phyloP scores from a whole-genome alignment of 352 stramenopile genomes.

The Phytophthora sp. region DNA sequence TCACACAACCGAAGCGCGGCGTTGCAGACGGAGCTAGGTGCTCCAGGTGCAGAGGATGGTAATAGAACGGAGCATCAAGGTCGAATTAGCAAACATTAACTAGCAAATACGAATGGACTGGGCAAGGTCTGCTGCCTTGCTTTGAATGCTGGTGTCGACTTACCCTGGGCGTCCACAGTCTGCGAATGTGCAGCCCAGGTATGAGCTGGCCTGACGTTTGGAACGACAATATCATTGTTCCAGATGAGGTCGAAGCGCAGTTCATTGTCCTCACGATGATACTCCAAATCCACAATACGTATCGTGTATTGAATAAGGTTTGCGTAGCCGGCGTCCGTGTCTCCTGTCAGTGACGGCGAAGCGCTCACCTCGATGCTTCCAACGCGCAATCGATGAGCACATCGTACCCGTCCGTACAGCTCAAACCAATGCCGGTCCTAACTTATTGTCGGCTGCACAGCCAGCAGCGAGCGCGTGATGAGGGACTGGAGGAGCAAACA shows the following conservation, averaged over 20 bases:
- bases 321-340: conserved; percentile 75
- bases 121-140: conserved; percentile 17
- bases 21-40: too few relatives aligned
- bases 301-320: conserved; percentile 90
- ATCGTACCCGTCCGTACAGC: conserved; percentile 81
- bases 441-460: conserved; percentile 85
- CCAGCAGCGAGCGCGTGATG: conserved; percentile 82
- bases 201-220: conserved; percentile 52
- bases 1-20: conserved; percentile 8
- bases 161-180: conserved; percentile 27
- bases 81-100: conserved; percentile 18
- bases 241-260: conserved; percentile 78
- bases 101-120: conserved; percentile 23
- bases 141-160: neutral
- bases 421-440: conserved; percentile 89
- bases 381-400: conserved; percentile 67
- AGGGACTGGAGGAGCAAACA: conserved; percentile 80
- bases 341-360: conserved; percentile 75
- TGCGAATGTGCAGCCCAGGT: conserved; percentile 66
- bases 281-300: conserved; percentile 88
- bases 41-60: conserved; percentile 10
- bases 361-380: conserved; percentile 78
- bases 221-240: conserved; percentile 40
- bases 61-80: conserved; percentile 25
- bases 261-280: conserved; percentile 46